Base-by-base conservation (phyloP, 164 flowering plant genomes). In the Hamamelis virginiana region DNA sequence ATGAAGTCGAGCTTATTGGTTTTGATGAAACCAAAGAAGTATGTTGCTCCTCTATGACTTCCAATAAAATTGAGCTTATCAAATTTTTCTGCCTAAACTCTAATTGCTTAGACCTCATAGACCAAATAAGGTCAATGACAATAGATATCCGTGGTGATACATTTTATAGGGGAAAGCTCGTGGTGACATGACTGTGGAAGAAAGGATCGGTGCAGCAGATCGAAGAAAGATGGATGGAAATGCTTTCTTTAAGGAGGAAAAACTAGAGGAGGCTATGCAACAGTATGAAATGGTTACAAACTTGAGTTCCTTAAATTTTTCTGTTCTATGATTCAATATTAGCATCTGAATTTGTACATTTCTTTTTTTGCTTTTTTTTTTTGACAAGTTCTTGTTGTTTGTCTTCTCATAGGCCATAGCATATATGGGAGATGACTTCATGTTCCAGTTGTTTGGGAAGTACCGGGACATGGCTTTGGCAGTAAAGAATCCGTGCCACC, bases 401-500 rank as follows among this genome's bases (percentile, higher is more conserved):
- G 75, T 38, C 64, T 75, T 33, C 13, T 53, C 22, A 45, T 75
- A 95, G 99, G 99, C 98, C 71, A 87, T 95, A 68, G 94, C 99
- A 66, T 95, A 92, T 82, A 86, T 92, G 95, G 95, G 96, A 51
- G 97, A 91, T 74, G 97, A 95, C 71, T 92, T 95, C 83, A 95
- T 95, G 98, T 91, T 95, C 81, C 96, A 92, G 76, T 78, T 92
- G 77, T 92, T 86, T 74, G 99, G 98, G 21, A 95, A 91, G 81
- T 90, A 87, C 56, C 74, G 88, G 22, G 94, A 91, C 78, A 92
- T 91, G 98, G 99, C 98, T 64, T 67, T 95, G 83, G 97, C 94
- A 65, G 99, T 92, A 33, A 92, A 92, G 78, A 95, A 92, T 78
- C 98, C 99, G 9, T 92, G 96, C 77, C 99, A 92, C 75, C 93